Evolutionary conservation across 2,329 filamentous ascomycete species (phyloP).

Genomic region (Colletotrichum paranaense): DNA sequence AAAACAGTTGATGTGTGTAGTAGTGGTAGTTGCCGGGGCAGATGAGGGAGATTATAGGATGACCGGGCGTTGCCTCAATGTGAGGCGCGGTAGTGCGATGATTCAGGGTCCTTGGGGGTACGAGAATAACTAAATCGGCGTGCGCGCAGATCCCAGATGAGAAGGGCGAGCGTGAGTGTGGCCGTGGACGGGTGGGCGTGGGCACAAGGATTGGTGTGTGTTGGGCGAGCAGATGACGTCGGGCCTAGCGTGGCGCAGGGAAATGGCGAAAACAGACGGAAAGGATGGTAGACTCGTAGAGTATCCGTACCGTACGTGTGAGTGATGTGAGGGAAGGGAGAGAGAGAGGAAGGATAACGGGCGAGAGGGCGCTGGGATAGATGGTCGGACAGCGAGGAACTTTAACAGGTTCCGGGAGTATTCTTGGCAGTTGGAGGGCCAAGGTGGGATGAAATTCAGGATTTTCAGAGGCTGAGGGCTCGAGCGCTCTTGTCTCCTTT

Average conservation of each 20-base stretch:
- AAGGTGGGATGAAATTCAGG: slow-evolving; percentile 33
- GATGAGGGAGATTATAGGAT: slow-evolving; percentile 36
- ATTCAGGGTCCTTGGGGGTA: slow-evolving; percentile 35
- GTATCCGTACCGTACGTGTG: not conserved
- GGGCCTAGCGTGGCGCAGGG: slow-evolving; percentile 35
- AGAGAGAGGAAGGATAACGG: slow-evolving; percentile 6
- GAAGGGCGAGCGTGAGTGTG: slow-evolving; percentile 21
- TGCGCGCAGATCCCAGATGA: slow-evolving; percentile 25
- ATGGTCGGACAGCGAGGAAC: slow-evolving; percentile 27
- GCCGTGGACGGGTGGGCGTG: not conserved
- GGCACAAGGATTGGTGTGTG: slow-evolving; percentile 12
- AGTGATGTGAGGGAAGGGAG: not conserved
- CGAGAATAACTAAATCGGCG: slow-evolving; percentile 29
- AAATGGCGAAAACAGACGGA: slow-evolving; percentile 17
- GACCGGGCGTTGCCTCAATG: slow-evolving; percentile 31
- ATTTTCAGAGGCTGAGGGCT: slow-evolving; percentile 33
- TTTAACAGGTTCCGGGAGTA: slow-evolving; percentile 28
- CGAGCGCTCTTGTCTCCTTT: slow-evolving; percentile 18
- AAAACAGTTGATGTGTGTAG: slow-evolving; percentile 1
- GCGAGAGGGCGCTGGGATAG: slow-evolving; percentile 21
- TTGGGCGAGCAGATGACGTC: slow-evolving; percentile 34
- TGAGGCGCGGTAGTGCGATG: slow-evolving; percentile 26
- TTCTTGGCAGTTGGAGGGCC: slow-evolving; percentile 32
- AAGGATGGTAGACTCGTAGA: not conserved
- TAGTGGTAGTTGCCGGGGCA: slow-evolving; percentile 8